A percentile compares a stretch with the other conserved stretches of the same genome.
phyloP scores from a whole-genome alignment of 1,284 basidiomycete genomes.

The Leccinum pallidistipes region DNA sequence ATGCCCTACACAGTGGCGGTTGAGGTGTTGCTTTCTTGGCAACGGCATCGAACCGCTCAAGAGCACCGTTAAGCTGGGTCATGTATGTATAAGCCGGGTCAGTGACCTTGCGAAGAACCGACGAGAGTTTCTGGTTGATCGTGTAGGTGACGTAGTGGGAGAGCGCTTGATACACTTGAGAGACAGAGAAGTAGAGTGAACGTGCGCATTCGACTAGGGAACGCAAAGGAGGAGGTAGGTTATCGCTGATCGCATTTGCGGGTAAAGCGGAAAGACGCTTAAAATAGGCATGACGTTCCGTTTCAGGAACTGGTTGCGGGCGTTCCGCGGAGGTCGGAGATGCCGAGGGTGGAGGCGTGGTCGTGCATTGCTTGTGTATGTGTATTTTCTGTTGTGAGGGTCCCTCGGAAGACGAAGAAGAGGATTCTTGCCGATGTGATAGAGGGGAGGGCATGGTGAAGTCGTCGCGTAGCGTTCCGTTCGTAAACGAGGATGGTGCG shows the following conservation, averaged over 20 bases:
- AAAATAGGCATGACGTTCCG: conserved; percentile 93
- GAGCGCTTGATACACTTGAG: conserved; percentile 89
- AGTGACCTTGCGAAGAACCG: conserved; percentile 80
- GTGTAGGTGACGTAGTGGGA: conserved; percentile 88
- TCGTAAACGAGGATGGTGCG: conserved; percentile 19
- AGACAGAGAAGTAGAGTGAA: conserved; percentile 90
- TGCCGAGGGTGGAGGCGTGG: conserved; percentile 43
- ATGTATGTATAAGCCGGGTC: conserved; percentile 85
- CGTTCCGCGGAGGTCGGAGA: conserved; percentile 44
- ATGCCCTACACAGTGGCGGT: conserved; percentile 72
- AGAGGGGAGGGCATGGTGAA: conserved; percentile 44
- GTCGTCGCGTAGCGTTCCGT: conserved; percentile 35
- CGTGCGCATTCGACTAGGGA: conserved; percentile 86
- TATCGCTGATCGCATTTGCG: conserved; percentile 54
- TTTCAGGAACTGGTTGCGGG: conserved; percentile 60
- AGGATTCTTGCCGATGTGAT: conserved; percentile 47
- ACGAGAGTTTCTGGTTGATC: conserved; percentile 84
- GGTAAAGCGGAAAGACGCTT: conserved; percentile 82
- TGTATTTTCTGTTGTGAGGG: conserved; percentile 25
- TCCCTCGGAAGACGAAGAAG: conserved; percentile 37
- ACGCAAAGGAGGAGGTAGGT: conserved; percentile 74
- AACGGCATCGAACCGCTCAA: conserved; percentile 91
- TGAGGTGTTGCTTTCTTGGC: conserved; percentile 71
- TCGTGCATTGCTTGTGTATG: conserved; percentile 28
- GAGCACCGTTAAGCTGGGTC: conserved; percentile 80